Base-by-base conservation (phyloP, 495 filamentous ascomycete genomes). In the Penicillium atrosanguineum region DNA sequence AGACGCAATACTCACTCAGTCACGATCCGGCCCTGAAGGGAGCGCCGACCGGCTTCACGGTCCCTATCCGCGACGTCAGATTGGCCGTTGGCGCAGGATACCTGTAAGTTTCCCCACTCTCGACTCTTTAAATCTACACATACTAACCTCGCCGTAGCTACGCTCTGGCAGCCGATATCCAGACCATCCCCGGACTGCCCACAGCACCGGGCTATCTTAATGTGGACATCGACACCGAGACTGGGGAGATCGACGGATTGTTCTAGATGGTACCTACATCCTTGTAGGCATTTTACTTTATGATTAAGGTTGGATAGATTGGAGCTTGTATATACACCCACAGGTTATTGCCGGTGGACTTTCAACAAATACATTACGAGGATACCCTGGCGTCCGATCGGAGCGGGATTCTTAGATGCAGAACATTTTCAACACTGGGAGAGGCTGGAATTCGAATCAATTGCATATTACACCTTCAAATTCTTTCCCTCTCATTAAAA, bases 131-230 rank as follows among this genome's bases (percentile, higher is more conserved):
- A 37, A 14, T 23, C 26, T 41, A 14, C 42, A 0, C 26, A n/a
- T 52, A 31, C 50, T 52, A 46, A 52, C 42, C 6, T 50, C 43
- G 29, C 15, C 52, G 4, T 61, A 87, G 88, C 50, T 98, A 96
- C 61, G 94, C 94, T 12, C 78, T 97, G 59, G 94, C 94, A 43
- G 94, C 94, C 11, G 93, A 97, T 66, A 97, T 98, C 58, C 94
- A 97, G 75, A 98, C 94, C 3, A 98, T 98, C 63, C 94, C 94
- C 19, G 94, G 94, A 31, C 71, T 98, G 60, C 94, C 94, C 21
- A 98, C 94, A 18, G 92, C 92, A 16, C 94, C 94, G 15, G 94
- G 94, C 11, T 98, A 97, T 67, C 71, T 98, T 44, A 97, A 98
- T 61, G 93, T 96, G 15, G 94, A 98, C 60, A 87, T 98, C 46